Evolutionary conservation across 208 protist species (phyloP), one percentile per base, ranked within the genome.

Genomic region (Acanthamoeba castellanii): DNA sequence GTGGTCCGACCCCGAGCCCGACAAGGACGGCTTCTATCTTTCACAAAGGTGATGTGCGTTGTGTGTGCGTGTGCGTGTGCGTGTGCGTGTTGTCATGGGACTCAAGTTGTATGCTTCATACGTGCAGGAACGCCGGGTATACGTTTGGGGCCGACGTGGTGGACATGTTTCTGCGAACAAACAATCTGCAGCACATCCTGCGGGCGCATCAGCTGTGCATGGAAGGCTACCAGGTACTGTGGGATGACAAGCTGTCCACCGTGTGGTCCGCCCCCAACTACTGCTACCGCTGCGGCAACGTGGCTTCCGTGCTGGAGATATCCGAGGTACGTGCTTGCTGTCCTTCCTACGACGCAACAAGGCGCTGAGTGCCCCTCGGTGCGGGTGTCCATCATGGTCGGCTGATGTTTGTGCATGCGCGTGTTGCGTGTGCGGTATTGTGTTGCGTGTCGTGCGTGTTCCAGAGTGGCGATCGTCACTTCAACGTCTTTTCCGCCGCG

Each of bases 221-320:
- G 94, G 98, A 98, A 66, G 98, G 98, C 32, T 99, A 98, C 94
- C 91, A 98, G 93, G 78, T 74, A 0, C 30, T 97, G 37, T 98
- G 96, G 68, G 94, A 98, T 76, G 97, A 97, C 32, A 90, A 68
- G 32, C 92, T 98, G 2, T 98, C 95, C 6, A 99, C 99, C 0
- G 98, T 99, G 32, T 99, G 99, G 98, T 99, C 98, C 0, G 99
- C 99, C 13, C 99, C 99, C n/a, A 99, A 99, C 95, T 99, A 99
- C 97, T 99, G 98, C 95, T 99, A 99, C 93, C 97, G 99, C 45
- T 98, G 97, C 74, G 96, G 97, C 70, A 97, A 97, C 30, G 94
- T 98, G 9, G 99, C 98, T 47, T 98, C 98, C 64, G 98, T 99
- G 25, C 96, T 99, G 16, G 98, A 98, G 82, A 96, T 99, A 2